Conservation (phyloP, 495 filamentous ascomycete species). For the Penicillium macrosclerotiorum region DNA sequence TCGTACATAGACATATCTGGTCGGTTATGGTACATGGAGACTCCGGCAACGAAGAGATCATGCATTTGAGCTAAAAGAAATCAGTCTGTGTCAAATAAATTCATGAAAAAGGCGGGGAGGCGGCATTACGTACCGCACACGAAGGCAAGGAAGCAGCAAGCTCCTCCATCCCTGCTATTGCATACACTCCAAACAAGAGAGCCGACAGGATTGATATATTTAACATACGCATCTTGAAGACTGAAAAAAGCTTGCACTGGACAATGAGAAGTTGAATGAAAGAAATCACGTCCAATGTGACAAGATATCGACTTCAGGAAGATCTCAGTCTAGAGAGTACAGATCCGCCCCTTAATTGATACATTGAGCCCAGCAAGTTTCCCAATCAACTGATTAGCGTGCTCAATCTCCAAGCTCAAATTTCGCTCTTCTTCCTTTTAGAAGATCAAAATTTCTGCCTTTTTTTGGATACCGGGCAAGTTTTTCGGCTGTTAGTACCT, state of each 20-base stretch:
- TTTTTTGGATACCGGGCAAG: too few species aligned
- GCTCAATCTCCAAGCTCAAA: background rate
- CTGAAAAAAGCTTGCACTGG: background rate
- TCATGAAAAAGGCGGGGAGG: background rate
- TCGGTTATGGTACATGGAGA: slow-evolving; percentile 23
- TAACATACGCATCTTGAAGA: slow-evolving; percentile 11
- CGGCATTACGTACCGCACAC: slow-evolving; percentile 14
- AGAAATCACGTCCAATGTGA: background rate
- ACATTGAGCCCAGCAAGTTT: too few species aligned
- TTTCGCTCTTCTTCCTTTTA: background rate
- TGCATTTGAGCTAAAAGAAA: slow-evolving; percentile 22
- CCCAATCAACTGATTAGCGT: slow-evolving; percentile 1
- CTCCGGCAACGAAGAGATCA: slow-evolving; percentile 18
- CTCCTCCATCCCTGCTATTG: slow-evolving; percentile 8
- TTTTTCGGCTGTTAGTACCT: too few species aligned
- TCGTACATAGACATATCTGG: slow-evolving; percentile 25
- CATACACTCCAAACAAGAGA: slow-evolving; percentile 2
- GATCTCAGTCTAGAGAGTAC: too few species aligned
- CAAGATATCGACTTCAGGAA: background rate
- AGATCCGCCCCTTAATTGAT: too few species aligned
- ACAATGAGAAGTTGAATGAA: background rate
- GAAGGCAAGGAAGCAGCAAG: slow-evolving; percentile 10
- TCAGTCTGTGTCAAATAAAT: background rate
- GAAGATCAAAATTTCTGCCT: background rate
- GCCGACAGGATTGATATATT: background rate